Evolutionary conservation across 306 rosid species (phyloP).

Genomic region (Senna tora): DNA sequence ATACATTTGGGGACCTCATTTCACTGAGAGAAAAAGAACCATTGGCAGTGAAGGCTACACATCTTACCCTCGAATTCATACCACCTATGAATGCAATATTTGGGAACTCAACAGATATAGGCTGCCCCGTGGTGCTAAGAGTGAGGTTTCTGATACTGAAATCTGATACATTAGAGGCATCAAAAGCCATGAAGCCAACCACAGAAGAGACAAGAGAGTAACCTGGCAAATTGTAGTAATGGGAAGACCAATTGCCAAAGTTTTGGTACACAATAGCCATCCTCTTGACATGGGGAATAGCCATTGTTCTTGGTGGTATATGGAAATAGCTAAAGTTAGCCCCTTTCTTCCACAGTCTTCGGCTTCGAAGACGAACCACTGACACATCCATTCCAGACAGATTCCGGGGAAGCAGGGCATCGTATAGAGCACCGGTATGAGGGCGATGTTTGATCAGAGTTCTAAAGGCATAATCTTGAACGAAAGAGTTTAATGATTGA

Average conservation of each 20-base stretch:
- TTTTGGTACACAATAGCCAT: slow-evolving; percentile 72
- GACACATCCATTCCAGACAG: slow-evolving; percentile 77
- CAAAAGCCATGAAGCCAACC: slow-evolving; percentile 78
- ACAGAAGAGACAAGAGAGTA: slow-evolving; percentile 68
- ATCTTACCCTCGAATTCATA: slow-evolving; percentile 46
- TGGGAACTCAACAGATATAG: slow-evolving; percentile 59
- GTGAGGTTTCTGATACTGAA: slow-evolving; percentile 49
- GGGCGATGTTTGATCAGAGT: slow-evolving; percentile 53
- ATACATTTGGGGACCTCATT: slow-evolving; percentile 54
- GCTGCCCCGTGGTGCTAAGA: slow-evolving; percentile 63
- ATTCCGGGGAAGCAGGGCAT: slow-evolving; percentile 60
- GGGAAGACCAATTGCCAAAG: slow-evolving; percentile 76
- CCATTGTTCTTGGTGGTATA: slow-evolving; percentile 71
- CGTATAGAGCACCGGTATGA: slow-evolving; percentile 69
- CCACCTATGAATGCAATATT: slow-evolving; percentile 35
- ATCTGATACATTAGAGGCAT: slow-evolving; percentile 65
- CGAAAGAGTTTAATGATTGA: slow-evolving; percentile 57
- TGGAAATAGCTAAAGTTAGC: slow-evolving; percentile 67
- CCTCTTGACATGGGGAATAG: slow-evolving; percentile 78
- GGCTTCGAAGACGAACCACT: slow-evolving; percentile 66
- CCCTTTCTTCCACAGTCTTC: slow-evolving; percentile 72
- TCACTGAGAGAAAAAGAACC: slow-evolving; percentile 56
- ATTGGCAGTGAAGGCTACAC: slow-evolving; percentile 56
- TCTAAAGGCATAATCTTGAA: slow-evolving; percentile 62
- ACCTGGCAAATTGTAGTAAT: slow-evolving; percentile 58